Percentiles rank a stretch among this genome's conserved stretches.
These are phyloP conservation scores for Neurospora tetraspora DNA, from an alignment of 495 filamentous ascomycete genomes.

Conservation along the genomic window DNA sequence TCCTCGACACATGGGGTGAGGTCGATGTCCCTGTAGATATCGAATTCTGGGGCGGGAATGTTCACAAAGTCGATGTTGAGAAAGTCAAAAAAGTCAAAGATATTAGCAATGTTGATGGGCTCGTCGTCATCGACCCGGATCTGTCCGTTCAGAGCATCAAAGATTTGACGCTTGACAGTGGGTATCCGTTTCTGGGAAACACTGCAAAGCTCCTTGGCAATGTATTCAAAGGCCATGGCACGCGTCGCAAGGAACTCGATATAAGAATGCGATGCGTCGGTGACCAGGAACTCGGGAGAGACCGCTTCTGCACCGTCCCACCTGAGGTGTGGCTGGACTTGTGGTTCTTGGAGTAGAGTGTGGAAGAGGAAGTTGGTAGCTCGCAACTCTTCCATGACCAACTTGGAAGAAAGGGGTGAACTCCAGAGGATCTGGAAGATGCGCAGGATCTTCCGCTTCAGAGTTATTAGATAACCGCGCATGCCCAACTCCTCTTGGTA, in stretches of 20 bases:
- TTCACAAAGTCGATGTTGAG: constrained; percentile 54
- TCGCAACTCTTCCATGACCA: constrained; percentile 69
- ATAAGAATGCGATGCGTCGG: constrained; percentile 51
- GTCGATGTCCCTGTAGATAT: constrained; percentile 51
- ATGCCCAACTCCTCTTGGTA: constrained; percentile 47
- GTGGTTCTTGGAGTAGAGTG: constrained; percentile 53
- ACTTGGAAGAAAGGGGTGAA: constrained; percentile 64
- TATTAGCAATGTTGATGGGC: constrained; percentile 51
- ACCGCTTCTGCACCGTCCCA: constrained; percentile 55
- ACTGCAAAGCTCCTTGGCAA: constrained; percentile 72
- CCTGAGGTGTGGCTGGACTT: constrained; percentile 48
- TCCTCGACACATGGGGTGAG: constrained; percentile 47
- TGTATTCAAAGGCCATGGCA: constrained; percentile 69
- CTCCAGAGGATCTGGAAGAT: constrained; percentile 74
- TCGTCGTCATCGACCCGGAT: constrained; percentile 54
- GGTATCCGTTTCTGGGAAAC: constrained; percentile 58
- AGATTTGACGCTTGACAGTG: constrained; percentile 64
- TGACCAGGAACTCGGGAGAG: constrained; percentile 52
- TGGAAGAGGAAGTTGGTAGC: constrained; percentile 61
- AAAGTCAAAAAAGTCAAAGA: constrained; percentile 94
- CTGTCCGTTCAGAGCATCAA: constrained; percentile 68
- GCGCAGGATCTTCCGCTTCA: constrained; percentile 68
- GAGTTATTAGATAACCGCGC: constrained; percentile 56
- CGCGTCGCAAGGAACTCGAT: constrained; percentile 66
- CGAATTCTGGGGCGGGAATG: constrained; percentile 37